Percentiles rank a stretch among this genome's conserved stretches.
phyloP scores from a whole-genome alignment of 345 rosid genomes.

The Cardamine chenopodiifolia region DNA sequence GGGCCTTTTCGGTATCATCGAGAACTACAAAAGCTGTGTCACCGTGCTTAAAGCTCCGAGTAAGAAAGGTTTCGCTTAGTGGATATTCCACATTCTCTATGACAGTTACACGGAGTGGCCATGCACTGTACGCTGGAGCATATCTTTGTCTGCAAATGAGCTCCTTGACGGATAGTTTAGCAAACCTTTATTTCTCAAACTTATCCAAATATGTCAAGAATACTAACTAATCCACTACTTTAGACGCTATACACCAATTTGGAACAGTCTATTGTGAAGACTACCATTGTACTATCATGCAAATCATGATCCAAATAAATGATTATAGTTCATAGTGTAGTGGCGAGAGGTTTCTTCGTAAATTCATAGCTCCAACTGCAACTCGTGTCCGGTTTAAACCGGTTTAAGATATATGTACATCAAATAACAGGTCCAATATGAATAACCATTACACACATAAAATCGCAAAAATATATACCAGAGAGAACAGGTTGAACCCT shows the following conservation, averaged over 20 bases:
- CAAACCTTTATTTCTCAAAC: too few species aligned
- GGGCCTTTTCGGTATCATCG: slow-evolving; percentile 84
- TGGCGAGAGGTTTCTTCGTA: too few species aligned
- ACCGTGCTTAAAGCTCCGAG: slow-evolving; percentile 71
- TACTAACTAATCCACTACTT: too few species aligned
- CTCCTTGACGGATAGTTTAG: slow-evolving; percentile 75
- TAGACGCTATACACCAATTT: too few species aligned
- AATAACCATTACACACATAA: background rate
- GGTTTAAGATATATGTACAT: background rate
- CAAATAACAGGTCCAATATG: background rate
- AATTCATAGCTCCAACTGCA: slow-evolving; percentile 56
- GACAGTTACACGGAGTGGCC: slow-evolving; percentile 85
- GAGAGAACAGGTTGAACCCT: slow-evolving; percentile 88
- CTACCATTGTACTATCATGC: too few species aligned
- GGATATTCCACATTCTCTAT: slow-evolving; percentile 78
- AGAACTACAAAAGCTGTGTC: slow-evolving; percentile 76
- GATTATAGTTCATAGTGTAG: too few species aligned
- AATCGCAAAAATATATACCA: slow-evolving; percentile 43
- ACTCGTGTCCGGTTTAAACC: slow-evolving; percentile 55
- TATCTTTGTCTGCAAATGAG: slow-evolving; percentile 84
- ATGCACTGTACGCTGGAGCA: slow-evolving; percentile 73
- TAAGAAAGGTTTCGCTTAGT: slow-evolving; percentile 79
- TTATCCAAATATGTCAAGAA: too few species aligned
- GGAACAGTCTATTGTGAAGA: too few species aligned
- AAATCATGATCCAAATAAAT: too few species aligned